Percentiles rank a stretch among this genome's conserved stretches.
These are phyloP conservation scores for Tylopilus vinaceipallidus DNA, from an alignment of 768 basidiomycete species.

Conservation along the genomic window DNA sequence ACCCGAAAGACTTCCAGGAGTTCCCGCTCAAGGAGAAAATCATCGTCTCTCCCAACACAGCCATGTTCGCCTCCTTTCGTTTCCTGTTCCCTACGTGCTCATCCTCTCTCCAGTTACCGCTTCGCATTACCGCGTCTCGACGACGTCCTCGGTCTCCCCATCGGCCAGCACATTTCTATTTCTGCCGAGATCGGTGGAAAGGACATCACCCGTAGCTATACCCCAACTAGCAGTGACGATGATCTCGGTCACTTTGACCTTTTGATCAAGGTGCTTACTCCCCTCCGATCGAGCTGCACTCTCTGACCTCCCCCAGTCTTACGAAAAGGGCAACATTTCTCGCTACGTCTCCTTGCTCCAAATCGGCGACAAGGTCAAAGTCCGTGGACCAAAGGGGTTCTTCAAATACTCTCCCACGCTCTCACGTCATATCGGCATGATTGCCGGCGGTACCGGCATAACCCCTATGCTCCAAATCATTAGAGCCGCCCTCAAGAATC, in stretches of 20 bases:
- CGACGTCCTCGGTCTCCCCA: constrained; percentile 87
- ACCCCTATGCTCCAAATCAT: constrained; percentile 99
- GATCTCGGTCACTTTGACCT: constrained; percentile 94
- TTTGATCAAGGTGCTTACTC: constrained; percentile 78
- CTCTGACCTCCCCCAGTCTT: constrained; percentile 53
- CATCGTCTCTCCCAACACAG: constrained; percentile 91
- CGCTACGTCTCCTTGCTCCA: constrained; percentile 78
- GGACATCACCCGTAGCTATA: constrained; percentile 87
- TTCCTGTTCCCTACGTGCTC: neutral
- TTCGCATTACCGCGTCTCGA: constrained; percentile 75
- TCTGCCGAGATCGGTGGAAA: constrained; percentile 91
- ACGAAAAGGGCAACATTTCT: constrained; percentile 97
- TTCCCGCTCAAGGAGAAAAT: constrained; percentile 83
- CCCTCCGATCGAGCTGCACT: neutral
- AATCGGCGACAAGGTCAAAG: constrained; percentile 81
- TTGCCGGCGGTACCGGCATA: constrained; percentile 97
- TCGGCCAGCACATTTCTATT: constrained; percentile 95
- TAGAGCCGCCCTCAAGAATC: constrained; percentile 87
- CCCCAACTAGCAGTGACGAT: constrained; percentile 91
- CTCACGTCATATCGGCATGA: constrained; percentile 87
- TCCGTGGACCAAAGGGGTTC: constrained; percentile 96
- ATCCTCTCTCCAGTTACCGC: constrained; percentile 65
- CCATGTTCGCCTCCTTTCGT: constrained; percentile 60
- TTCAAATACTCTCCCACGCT: constrained; percentile 80
- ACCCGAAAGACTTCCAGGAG: constrained; percentile 75